Evolutionary conservation across 306 rosid species (phyloP).

Genomic region (Senna tora): DNA sequence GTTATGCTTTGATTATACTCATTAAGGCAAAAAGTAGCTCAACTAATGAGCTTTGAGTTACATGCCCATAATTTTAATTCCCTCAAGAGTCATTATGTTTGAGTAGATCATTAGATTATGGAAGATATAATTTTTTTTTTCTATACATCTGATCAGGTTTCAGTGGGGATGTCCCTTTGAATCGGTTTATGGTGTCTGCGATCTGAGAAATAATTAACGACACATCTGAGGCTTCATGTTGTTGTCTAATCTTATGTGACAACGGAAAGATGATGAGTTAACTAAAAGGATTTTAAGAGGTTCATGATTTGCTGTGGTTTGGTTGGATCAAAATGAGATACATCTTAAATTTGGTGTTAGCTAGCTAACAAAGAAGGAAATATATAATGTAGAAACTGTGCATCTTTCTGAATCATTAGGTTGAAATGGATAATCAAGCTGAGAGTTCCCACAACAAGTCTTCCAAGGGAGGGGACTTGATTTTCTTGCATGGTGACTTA

Average conservation of each 20-base stretch:
- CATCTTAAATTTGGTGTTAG: slow-evolving; percentile 20
- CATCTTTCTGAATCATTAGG: slow-evolving; percentile 30
- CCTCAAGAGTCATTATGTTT: background rate
- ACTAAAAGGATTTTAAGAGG: background rate
- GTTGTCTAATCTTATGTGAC: no score
- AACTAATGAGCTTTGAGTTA: background rate
- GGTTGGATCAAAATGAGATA: background rate
- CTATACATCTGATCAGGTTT: slow-evolving; percentile 13
- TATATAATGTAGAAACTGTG: slow-evolving; percentile 28
- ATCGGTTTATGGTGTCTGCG: background rate
- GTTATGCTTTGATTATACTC: background rate
- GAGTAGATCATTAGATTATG: background rate
- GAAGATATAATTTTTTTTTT: background rate
- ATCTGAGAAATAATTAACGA: slow-evolving; percentile 30
- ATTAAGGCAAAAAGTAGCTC: background rate
- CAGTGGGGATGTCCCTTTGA: slow-evolving; percentile 2
- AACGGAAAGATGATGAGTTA: slow-evolving; percentile 6
- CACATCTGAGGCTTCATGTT: no score
- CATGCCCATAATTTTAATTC: background rate
- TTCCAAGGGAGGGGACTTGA: slow-evolving; percentile 36
- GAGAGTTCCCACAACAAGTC: background rate
- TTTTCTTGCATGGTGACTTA: slow-evolving; percentile 68
- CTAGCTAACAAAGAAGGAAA: background rate
- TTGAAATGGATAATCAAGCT: slow-evolving; percentile 44
- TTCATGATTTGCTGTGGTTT: slow-evolving; percentile 1